phyloP scores from a whole-genome alignment of 805 yeast genomes.

The Sungouiella blattae region DNA sequence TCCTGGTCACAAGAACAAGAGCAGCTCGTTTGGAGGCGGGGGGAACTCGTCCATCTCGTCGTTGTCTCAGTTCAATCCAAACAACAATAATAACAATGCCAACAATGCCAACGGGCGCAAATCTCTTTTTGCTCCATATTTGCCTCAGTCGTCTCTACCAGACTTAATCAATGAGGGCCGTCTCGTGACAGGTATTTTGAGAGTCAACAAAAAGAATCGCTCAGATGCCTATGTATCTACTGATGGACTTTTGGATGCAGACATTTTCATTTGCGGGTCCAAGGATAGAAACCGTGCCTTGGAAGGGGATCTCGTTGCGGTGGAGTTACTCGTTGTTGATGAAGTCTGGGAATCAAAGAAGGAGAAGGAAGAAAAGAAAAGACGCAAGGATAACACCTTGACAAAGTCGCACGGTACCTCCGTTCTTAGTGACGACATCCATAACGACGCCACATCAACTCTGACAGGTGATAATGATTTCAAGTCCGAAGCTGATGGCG shows the following conservation, averaged over 20 bases:
- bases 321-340: slow-evolving; percentile 89
- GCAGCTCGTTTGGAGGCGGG: slow-evolving; percentile 57
- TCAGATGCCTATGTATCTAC: slow-evolving; percentile 99
- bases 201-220: slow-evolving; percentile 94
- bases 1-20: slow-evolving; percentile 78
- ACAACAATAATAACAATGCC: too few species aligned
- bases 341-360: slow-evolving; percentile 97
- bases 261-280: slow-evolving; percentile 95
- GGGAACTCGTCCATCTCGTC: slow-evolving; percentile 60
- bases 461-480: slow-evolving; percentile 32
- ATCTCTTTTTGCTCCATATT: slow-evolving; percentile 91
- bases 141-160: slow-evolving; percentile 91
- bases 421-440: slow-evolving; percentile 62
- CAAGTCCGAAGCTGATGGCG: slow-evolving; percentile 30
- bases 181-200: slow-evolving; percentile 83
- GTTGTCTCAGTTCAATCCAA: slow-evolving; percentile 28
- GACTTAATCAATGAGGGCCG: slow-evolving; percentile 85
- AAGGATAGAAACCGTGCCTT: slow-evolving; percentile 96
- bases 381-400: slow-evolving; percentile 66
- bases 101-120: slow-evolving; percentile 51
- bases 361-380: slow-evolving; percentile 95
- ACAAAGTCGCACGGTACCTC: slow-evolving; percentile 31
- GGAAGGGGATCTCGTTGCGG: slow-evolving; percentile 95
- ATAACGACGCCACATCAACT: slow-evolving; percentile 73
- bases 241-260: slow-evolving; percentile 93